Base-by-base conservation (phyloP, 257 asterid genomes). In the Mitragyna speciosa region DNA sequence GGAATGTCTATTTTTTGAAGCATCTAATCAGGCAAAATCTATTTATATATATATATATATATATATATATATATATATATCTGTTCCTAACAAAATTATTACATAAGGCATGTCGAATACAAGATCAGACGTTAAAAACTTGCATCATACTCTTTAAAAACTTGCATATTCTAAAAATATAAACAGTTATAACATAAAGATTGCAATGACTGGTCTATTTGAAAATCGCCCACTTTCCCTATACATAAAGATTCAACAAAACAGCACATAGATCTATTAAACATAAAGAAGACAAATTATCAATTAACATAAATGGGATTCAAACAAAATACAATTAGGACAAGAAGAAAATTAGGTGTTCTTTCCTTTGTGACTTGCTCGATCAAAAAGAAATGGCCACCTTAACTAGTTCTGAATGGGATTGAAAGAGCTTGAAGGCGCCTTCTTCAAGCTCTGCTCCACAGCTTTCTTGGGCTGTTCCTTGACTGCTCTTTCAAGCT, bases 401-500 rank as follows among this genome's bases (percentile, higher is more conserved):
- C 24, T 17, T 16, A 10, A 12, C 48, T 76, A 82, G 77, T 85
- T 82, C 67, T 85, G 88, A 69, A 72, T 79, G 0, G 88, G 86
- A 80, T 82, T 85, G 22, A 76, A 67, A 15, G 33, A 12, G 75
- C 85, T 85, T 7, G 79, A 81, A 3, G 84, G 84, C 16, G 72
- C 72, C 77, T 68, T 78, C 84, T 81, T 85, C 76, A 82, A 6
- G 81, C 83, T 85, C 71, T 83, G 85, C 81, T 85, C 85, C 88
- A 80, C 85, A 77, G 81, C 86, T 85, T 83, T 85, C 83, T 83
- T 83, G 86, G 86, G 72, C 84, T 85, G 84, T 70, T 77, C 52
- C 39, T 68, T 66, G 36, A n/a, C 78, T 43, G 15, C 64, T 74
- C 78, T 73, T 7, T 66, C 36, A 36, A 75, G 12, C 33, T 72